phyloP scores from a whole-genome alignment of 352 stramenopile species.

The Globisporangium uncinulatum region DNA sequence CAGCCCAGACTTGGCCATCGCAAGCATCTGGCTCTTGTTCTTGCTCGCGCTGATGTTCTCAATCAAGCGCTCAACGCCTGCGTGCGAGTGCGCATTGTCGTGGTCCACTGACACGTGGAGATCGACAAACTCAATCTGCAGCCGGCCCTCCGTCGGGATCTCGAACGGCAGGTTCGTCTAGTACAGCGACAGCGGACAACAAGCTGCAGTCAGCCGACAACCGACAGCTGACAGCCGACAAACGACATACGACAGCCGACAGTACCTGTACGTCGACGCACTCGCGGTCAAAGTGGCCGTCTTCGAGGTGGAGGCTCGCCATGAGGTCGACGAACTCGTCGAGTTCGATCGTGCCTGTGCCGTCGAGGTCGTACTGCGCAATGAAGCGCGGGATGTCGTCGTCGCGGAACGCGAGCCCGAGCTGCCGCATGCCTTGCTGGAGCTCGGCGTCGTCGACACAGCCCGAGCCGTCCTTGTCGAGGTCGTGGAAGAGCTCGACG shows the following conservation, averaged over 20 bases:
- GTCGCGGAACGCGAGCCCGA: slow-evolving; percentile 47
- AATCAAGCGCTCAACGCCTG: slow-evolving; percentile 61
- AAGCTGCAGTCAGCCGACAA: too few species aligned
- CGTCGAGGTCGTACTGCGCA: slow-evolving; percentile 67
- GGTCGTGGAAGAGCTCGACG: slow-evolving; percentile 45
- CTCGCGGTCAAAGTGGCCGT: slow-evolving; percentile 34
- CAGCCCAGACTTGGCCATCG: slow-evolving; percentile 72
- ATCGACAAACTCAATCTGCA: slow-evolving; percentile 72
- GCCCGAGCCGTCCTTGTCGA: slow-evolving; percentile 62
- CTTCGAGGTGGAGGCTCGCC: slow-evolving; percentile 55
- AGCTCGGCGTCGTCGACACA: slow-evolving; percentile 63
- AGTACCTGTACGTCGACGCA: slow-evolving; percentile 31
- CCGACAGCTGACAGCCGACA: too few species aligned
- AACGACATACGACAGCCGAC: too few species aligned
- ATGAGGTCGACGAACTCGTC: slow-evolving; percentile 80
- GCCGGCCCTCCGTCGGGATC: slow-evolving; percentile 49
- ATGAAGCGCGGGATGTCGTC: slow-evolving; percentile 64
- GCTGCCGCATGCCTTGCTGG: slow-evolving; percentile 36
- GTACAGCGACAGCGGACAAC: too few species aligned
- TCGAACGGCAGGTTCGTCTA: slow-evolving; percentile 53
- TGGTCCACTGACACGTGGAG: slow-evolving; percentile 64
- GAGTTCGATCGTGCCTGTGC: slow-evolving; percentile 62
- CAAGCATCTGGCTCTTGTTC: slow-evolving; percentile 75
- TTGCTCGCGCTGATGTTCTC: slow-evolving; percentile 73
- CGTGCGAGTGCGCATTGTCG: slow-evolving; percentile 63